phyloP scores from a whole-genome alignment of 805 yeast genomes.

The Soucietia sequanensis region DNA sequence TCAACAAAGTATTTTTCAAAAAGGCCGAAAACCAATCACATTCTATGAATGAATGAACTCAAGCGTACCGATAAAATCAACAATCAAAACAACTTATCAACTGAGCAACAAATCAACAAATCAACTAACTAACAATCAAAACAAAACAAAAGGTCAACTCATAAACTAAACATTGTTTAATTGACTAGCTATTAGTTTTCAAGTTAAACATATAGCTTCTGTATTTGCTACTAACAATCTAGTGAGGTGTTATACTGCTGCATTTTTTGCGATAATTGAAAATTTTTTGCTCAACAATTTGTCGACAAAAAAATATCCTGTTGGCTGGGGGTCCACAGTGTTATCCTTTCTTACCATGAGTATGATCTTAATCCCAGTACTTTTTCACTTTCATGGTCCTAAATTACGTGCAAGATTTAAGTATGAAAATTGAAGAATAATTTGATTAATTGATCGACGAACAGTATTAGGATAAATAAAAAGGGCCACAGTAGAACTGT shows the following conservation, averaged over 20 bases:
- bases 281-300: conserved; percentile 54
- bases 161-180: conserved; percentile 52
- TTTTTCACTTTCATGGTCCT: conserved; percentile 45
- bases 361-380: conserved; percentile 47
- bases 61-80: no score
- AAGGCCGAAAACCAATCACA: no score
- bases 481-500: neutral
- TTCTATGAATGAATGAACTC: no score
- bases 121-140: no score
- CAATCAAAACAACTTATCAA: no score
- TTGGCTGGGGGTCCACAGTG: conserved; percentile 58
- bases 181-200: conserved; percentile 49
- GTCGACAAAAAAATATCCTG: conserved; percentile 50
- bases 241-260: conserved; percentile 51
- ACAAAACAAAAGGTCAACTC: no score
- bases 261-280: conserved; percentile 66
- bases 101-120: no score
- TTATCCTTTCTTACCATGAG: conserved; percentile 42
- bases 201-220: conserved; percentile 52
- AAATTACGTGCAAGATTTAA: conserved; percentile 43
- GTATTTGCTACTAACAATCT: conserved; percentile 59
- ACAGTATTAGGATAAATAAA: neutral
- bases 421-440: conserved; percentile 33
- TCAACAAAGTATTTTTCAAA: no score
- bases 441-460: no score